Base-by-base conservation (phyloP, 2,329 filamentous ascomycete species). In the Fusarium decemcellulare region DNA sequence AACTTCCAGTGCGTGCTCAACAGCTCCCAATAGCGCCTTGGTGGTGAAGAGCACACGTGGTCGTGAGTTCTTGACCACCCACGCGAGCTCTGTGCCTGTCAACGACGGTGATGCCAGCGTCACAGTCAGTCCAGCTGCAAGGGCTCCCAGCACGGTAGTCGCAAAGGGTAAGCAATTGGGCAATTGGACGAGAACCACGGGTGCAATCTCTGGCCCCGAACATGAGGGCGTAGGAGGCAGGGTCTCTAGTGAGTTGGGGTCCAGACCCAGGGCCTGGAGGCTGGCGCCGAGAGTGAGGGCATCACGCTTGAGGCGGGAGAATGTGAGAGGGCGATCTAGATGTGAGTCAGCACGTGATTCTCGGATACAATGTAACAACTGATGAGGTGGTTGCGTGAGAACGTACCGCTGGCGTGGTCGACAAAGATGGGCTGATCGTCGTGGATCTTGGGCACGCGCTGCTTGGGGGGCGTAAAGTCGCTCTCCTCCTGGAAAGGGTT, bases 91-190 rank as follows among this genome's bases (percentile, higher is more conserved):
- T 40, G 75, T 78, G 56, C 74, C 75, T 0, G 81, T 83, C 34
- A 83, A 72, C 4, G 79, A 78, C 0, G 81, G 81, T 0, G 81
- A 83, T 1, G 75, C 79, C 16, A 83, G 74, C 0, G 80, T 83
- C 4, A 79, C 78, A 1, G 81, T 83, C 30, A 82, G 70, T 2
- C 81, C 81, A 5, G 81, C 74, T 8, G 81, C 81, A 29, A 82
- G 71, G n/a, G 74, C 68, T 46, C 81, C 81, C 47, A 82, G 72
- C 3, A 81, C 32, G 8, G 79, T 55, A 1, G 81, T 76, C 1
- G 77, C 75, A 36, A 82, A 82, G n/a, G 78, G 74, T 2, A 83
- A 72, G 54, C 77, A 81, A 68, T 83, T 83, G 40, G 81, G 81
- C 10, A 83, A 74, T 61, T 83, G 81, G 63, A 83, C 73, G 30